Evolutionary conservation across 495 filamentous ascomycete species (phyloP), one percentile per base, ranked within the genome.

Genomic region (Aspergillus nanangensis): DNA sequence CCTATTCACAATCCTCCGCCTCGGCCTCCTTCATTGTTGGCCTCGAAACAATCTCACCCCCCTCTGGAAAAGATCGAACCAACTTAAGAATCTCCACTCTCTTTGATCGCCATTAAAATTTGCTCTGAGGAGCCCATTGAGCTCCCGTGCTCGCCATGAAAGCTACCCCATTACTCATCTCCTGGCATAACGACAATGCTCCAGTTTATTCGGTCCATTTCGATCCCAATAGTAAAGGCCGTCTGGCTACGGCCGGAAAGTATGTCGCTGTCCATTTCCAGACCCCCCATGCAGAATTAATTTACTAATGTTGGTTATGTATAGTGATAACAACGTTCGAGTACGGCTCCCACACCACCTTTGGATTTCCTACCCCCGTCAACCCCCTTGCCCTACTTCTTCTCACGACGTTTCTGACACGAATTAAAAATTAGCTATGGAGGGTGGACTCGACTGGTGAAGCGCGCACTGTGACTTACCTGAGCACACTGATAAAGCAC

Each of bases 151-250:
- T 62, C 72, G 81, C 59, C 56, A 96, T 96, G 90, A 94, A 89
- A 77, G 87, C 87, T 50, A 81, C 87, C 56, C 88, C 91, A 55
- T 76, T 97, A 44, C 87, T 95, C 50, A 87, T 96, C 63, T 84
- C 89, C 66, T 96, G 93, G 93, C 94, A 96, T 66, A 88, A 95
- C 55, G 88, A 91, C 53, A 95, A 94, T 68, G 77, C 85, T 51
- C 91, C 92, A 38, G 91, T 97, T 53, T 97, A 95, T 65, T 95
- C 91, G 23, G 87, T 88, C 53, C 90, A 96, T 68, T 97, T 96
- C 66, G 89, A 97, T 58, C 87, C 88, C 51, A 82, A 93, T 69
- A 90, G 91, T 52, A 96, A 92, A 67, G 87, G 88, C 41, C 85
- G 94, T 54, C 69, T 97, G 48, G 94, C 93, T 41, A 97, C 93